Base-by-base conservation (phyloP, 1,284 basidiomycete species). In the Irpex sp. region DNA sequence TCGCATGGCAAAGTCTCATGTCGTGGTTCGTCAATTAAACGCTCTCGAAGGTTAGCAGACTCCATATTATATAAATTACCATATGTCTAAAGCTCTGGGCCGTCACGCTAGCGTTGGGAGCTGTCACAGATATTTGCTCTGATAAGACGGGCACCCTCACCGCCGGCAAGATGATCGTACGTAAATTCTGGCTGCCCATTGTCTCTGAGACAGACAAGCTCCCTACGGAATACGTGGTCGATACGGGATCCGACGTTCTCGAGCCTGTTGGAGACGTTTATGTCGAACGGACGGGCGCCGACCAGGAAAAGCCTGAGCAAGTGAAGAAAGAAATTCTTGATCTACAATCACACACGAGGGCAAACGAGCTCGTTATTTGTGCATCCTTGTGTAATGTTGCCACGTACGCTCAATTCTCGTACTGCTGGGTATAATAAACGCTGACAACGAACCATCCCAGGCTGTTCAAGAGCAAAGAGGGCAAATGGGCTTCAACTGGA, bases 131-230 rank as follows among this genome's bases (percentile, higher is more conserved):
- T 68, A 82, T 87, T 62, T 88, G 85, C 71, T 84, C 81, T 17
- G 85, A 87, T 73, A 87, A 87, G 75, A 87, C 86, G 1, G 86
- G 86, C 31, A 88, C 86, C 0, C 74, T 88, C n/a, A 88, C 86
- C 0, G 76, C 73, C 72, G 83, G 84, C 4, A 77, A 78, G 66
- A 81, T 79, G 77, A 82, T 85, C 8, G 80, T 85, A 35, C 80
- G 81, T n/a, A 83, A 83, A 64, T 78, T 83, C 56, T 87, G 83
- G 84, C 69, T 87, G 1, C 82, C 84, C 19, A 46, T 5, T 51
- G 59, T 2, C 49, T 17, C 49, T 17, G 19, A 50, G 26, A 36
- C 39, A 57, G 60, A 33, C 59, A 60, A 65, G 37, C 64, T 61
- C 3, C 57, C 62, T 26, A 46, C 43, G 39, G 61, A 61, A 4